These are phyloP conservation scores for Boletus pseudo-olivaceus DNA, from an alignment of 768 basidiomycete species.

Conservation along the genomic window DNA sequence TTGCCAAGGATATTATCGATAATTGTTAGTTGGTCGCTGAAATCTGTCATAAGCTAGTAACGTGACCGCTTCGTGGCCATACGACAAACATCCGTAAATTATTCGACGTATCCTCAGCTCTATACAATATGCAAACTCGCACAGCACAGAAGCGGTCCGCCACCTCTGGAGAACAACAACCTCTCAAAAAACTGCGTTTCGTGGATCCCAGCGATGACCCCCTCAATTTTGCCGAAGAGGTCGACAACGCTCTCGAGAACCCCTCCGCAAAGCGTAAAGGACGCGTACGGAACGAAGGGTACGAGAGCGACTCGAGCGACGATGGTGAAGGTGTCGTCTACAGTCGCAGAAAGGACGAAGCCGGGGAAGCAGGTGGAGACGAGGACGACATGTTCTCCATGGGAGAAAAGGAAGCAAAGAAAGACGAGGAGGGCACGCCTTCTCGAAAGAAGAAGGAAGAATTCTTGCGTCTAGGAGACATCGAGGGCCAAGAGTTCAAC, in stretches of 20 bases:
- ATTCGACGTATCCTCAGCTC: background rate
- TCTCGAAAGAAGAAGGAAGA: slow-evolving; percentile 65
- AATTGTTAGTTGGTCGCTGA: background rate
- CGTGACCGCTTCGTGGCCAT: background rate
- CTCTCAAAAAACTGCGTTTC: slow-evolving; percentile 66
- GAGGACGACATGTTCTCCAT: slow-evolving; percentile 81
- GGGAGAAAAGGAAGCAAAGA: slow-evolving; percentile 56
- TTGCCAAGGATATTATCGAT: background rate
- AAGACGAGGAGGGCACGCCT: slow-evolving; percentile 35
- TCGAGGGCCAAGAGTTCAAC: slow-evolving; percentile 93
- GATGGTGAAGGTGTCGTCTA: slow-evolving; percentile 91
- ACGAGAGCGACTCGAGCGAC: slow-evolving; percentile 92
- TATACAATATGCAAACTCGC: slow-evolving; percentile 35
- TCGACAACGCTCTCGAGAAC: slow-evolving; percentile 69
- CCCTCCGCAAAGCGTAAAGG: slow-evolving; percentile 62
- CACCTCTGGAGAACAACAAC: slow-evolving; percentile 32
- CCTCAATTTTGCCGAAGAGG: slow-evolving; percentile 70
- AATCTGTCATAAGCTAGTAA: background rate
- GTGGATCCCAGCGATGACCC: slow-evolving; percentile 76
- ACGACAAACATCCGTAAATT: slow-evolving; percentile 23
- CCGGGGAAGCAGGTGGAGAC: slow-evolving; percentile 56
- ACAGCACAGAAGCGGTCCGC: slow-evolving; percentile 44
- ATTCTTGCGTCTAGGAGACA: slow-evolving; percentile 86
- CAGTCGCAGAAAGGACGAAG: slow-evolving; percentile 61
- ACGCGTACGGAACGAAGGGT: slow-evolving; percentile 79